Evolutionary conservation across 164 flowering plant species (phyloP).

Genomic region (Berberis thunbergii): DNA sequence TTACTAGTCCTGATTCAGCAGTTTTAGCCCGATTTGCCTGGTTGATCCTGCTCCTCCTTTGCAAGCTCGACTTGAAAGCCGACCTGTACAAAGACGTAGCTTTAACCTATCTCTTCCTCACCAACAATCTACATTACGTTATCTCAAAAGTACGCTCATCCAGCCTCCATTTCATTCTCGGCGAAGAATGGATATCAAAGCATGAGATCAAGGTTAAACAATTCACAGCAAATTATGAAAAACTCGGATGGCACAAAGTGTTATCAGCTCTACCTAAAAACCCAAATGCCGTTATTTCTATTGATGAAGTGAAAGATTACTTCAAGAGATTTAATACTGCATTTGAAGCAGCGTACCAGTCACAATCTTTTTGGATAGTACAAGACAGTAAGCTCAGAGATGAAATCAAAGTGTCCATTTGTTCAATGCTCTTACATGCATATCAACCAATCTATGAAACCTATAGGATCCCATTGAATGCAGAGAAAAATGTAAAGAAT

Average conservation of each 20-base stretch:
- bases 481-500: not conserved
- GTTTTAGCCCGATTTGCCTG: too few species aligned
- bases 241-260: constrained; percentile 46
- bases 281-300: constrained; percentile 15
- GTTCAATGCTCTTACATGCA: constrained; percentile 22
- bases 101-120: constrained; percentile 46
- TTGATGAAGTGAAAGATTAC: constrained; percentile 24
- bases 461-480: constrained; percentile 10
- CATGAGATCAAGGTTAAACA: constrained; percentile 40
- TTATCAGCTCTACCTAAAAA: constrained; percentile 29
- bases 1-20: constrained; percentile 8
- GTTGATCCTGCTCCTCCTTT: not conserved
- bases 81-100: constrained; percentile 42
- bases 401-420: constrained; percentile 38
- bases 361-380: constrained; percentile 34
- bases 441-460: constrained; percentile 42
- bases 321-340: constrained; percentile 35
- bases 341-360: constrained; percentile 36
- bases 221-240: constrained; percentile 39
- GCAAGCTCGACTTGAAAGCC: constrained; percentile 59
- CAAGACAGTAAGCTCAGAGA: constrained; percentile 44
- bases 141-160: constrained; percentile 32
- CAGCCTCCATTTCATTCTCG: constrained; percentile 39
- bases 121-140: constrained; percentile 59
- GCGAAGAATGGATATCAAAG: constrained; percentile 47